Base-by-base conservation (phyloP, 148 eudicot species). In the Heliamphora exappendiculata region DNA sequence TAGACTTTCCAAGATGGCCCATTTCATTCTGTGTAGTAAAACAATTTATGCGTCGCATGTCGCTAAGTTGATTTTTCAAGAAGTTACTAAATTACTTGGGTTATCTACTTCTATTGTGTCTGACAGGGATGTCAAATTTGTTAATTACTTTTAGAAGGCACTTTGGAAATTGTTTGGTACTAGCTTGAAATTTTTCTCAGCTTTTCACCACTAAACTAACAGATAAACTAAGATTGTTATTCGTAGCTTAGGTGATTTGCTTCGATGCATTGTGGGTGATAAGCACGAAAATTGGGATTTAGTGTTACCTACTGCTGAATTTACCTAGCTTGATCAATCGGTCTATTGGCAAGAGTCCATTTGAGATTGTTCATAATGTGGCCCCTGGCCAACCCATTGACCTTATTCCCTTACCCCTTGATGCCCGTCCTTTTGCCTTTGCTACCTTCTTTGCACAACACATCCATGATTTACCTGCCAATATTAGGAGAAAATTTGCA, bases 111-210 rank as follows among this genome's bases (percentile, higher is more conserved):
- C 72, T 22, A 73, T 73, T 50, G 53, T 78, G 31, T 78, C 63
- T 29, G 41, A 3, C n/a, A n/a, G n/a, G n/a, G 75, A 77, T 77
- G 57, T 55, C 42, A 50, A 55, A 41, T 77, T 77, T 54, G 65
- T 68, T 67, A 37, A 3, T 39, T 42, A 67, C 28, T 68, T 77
- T 45, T 77, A 36, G 75, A 77, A 34, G 53, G 28, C 67, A 1
- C 73, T 77, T 51, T 69, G 68, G 75, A 69, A 57, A 44, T 26
- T 53, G 24, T 57, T 31, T 68, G 42, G 44, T 28, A 37, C 66
- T 16, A 22, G 28, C 1, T 39, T 77, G n/a, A 53, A 36, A 57
- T 69, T 68, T 58, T 26, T 67, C 26, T 26, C 12, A 19, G 1
- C 55, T 5, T 68, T 55, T 16, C 75, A 77, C 5, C 67, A 55